A percentile compares a stretch with the other conserved stretches of the same genome.
Conservation (phyloP, 805 yeast genomes). For the Yarrowia phangngaensis region DNA sequence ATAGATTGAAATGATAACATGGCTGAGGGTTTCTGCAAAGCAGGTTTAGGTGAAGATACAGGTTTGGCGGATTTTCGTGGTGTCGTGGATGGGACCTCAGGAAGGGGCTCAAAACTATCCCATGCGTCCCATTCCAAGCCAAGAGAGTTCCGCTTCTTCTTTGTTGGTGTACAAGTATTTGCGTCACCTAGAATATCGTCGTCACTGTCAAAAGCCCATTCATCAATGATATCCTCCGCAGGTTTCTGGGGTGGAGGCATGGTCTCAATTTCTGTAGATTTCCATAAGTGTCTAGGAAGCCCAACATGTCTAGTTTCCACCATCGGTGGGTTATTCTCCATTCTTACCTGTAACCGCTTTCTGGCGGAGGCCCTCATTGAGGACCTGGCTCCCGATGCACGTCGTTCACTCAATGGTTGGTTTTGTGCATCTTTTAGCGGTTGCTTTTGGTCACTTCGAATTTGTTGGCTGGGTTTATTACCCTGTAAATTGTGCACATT, state of each 20-base stretch:
- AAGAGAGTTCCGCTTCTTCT: neutral
- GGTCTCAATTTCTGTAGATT: slow-evolving; percentile 2
- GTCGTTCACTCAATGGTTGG: neutral
- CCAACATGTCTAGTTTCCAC: slow-evolving; percentile 14
- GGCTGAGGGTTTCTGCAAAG: neutral
- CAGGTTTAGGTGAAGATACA: neutral
- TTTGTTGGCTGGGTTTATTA: neutral
- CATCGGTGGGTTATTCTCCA: slow-evolving; percentile 4
- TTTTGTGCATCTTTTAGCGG: neutral
- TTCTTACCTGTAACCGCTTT: slow-evolving; percentile 15
- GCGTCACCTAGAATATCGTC: slow-evolving; percentile 10
- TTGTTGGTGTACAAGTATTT: neutral
- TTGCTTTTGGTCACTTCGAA: neutral
- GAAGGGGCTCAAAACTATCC: neutral
- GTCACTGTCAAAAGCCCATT: slow-evolving; percentile 8
- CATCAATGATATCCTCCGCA: neutral
- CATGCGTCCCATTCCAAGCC: slow-evolving; percentile 6
- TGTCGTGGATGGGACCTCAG: neutral
- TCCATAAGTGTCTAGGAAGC: slow-evolving; percentile 4
- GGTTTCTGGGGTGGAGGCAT: slow-evolving; percentile 2
- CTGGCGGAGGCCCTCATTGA: slow-evolving; percentile 4
- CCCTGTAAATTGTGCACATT: neutral
- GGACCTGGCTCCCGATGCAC: neutral
- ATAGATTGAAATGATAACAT: neutral
- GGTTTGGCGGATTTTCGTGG: neutral